Conservation (phyloP, 768 basidiomycete species). For the Pulveroboletus frians region DNA sequence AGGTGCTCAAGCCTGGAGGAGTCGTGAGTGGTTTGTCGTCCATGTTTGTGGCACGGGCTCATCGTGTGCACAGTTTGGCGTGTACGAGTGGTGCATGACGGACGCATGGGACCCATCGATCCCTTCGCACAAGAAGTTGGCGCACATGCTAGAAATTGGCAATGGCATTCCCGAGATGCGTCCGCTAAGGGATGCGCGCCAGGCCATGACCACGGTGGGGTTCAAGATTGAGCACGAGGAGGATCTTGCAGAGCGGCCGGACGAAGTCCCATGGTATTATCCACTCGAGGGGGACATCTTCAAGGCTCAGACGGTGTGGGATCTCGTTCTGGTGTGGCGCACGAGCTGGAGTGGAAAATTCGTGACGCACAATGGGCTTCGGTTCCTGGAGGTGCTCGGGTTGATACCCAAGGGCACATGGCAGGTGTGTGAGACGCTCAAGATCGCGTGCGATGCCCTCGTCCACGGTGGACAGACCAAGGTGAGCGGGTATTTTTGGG, state of each 20-base stretch:
- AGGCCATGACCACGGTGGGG: conserved; percentile 79
- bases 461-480: conserved; percentile 84
- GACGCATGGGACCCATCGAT: conserved; percentile 84
- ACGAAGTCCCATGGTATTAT: conserved; percentile 88
- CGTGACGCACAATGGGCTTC: conserved; percentile 76
- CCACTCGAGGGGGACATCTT: conserved; percentile 89
- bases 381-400: conserved; percentile 70
- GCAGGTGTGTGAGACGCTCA: conserved; percentile 84
- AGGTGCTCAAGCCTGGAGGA: conserved; percentile 94
- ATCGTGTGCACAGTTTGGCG: conserved; percentile 64
- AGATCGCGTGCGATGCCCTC: conserved; percentile 71
- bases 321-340: conserved; percentile 82
- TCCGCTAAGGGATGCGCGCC: conserved; percentile 57
- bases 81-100: conserved; percentile 99
- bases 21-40: conserved; percentile 49
- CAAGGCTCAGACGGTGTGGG: conserved; percentile 94
- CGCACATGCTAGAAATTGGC: conserved; percentile 88
- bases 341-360: conserved; percentile 85
- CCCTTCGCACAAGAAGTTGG: conserved; percentile 83
- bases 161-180: conserved; percentile 99
- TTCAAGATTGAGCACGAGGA: conserved; percentile 89
- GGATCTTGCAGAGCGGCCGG: conserved; percentile 83
- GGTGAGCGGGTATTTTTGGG: conserved; percentile 36
- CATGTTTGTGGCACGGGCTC: neutral
- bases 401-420: conserved; percentile 89